phyloP scores from a whole-genome alignment of 352 stramenopile genomes.

The Albugo candida region DNA sequence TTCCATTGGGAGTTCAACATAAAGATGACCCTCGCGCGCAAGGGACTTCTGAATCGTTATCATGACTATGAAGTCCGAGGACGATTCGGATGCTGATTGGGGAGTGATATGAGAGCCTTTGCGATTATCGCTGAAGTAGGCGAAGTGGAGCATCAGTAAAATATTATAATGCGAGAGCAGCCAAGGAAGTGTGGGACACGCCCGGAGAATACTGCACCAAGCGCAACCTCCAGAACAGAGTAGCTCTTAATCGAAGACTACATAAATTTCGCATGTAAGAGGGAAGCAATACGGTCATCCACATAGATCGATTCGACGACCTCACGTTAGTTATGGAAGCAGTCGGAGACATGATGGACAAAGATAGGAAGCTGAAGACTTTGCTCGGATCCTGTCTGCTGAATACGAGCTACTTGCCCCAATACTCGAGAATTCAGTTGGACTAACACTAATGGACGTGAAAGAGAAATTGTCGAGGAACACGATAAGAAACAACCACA shows the following conservation, averaged over 20 bases:
- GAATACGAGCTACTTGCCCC: conserved; percentile 1
- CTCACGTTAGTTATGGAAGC: not conserved
- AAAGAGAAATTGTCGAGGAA: conserved; percentile 14
- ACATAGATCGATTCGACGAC: conserved; percentile 2
- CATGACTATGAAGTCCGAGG: not conserved
- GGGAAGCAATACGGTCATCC: too few species aligned
- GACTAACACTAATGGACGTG: conserved; percentile 4
- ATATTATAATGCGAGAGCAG: not conserved
- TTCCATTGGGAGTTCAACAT: conserved; percentile 4
- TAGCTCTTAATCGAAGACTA: too few species aligned
- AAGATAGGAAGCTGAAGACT: not conserved
- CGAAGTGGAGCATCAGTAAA: conserved; percentile 3
- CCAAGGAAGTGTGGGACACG: too few species aligned
- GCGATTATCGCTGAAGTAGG: not conserved
- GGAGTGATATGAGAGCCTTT: conserved; percentile 2
- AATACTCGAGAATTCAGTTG: conserved; percentile 6
- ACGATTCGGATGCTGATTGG: not conserved
- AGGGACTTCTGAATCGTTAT: conserved; percentile 4
- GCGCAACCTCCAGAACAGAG: too few species aligned
- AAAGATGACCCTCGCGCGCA: not conserved
- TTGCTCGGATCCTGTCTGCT: too few species aligned
- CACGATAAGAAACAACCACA: conserved; percentile 3
- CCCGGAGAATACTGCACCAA: too few species aligned
- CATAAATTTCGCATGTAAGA: too few species aligned
- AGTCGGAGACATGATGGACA: not conserved